Percentiles rank a stretch among this genome's conserved stretches.
Evolutionary conservation across 75 land plant genomes (phyloP).

Genomic region (Cryptomeria japonica): DNA sequence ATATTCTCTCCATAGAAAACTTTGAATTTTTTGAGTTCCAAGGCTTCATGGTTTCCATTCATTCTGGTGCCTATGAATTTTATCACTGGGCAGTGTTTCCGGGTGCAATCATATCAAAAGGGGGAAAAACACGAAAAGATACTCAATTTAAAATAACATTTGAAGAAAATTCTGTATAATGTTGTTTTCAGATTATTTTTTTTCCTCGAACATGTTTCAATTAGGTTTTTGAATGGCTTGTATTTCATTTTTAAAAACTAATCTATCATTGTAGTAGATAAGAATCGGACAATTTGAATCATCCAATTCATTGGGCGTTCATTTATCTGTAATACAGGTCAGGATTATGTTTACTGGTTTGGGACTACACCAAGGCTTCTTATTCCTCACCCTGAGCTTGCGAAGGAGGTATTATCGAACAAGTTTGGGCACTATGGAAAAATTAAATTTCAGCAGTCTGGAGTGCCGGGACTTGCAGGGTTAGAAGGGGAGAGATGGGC

Average conservation of each 20-base stretch:
- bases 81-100: neutral
- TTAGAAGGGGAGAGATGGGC: conserved; percentile 52
- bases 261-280: neutral
- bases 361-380: conserved; percentile 17
- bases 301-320: neutral
- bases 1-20: neutral
- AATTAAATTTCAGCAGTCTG: neutral
- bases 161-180: neutral
- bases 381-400: conserved; percentile 18
- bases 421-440: conserved; percentile 25
- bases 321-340: conserved; percentile 15
- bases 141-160: too few relatives aligned
- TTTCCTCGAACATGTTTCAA: neutral
- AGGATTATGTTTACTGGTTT: conserved; percentile 16
- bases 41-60: too few relatives aligned
- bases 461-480: conserved; percentile 19
- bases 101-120: too few relatives aligned
- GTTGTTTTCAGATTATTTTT: too few relatives aligned
- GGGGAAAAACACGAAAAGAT: too few relatives aligned
- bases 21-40: too few relatives aligned
- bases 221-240: neutral
- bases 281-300: neutral
- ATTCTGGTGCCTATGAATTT: neutral
- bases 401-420: conserved; percentile 19
- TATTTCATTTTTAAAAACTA: neutral